Evolutionary conservation across 1,284 basidiomycete genomes (phyloP).

Genomic region (Serendipita sp.): DNA sequence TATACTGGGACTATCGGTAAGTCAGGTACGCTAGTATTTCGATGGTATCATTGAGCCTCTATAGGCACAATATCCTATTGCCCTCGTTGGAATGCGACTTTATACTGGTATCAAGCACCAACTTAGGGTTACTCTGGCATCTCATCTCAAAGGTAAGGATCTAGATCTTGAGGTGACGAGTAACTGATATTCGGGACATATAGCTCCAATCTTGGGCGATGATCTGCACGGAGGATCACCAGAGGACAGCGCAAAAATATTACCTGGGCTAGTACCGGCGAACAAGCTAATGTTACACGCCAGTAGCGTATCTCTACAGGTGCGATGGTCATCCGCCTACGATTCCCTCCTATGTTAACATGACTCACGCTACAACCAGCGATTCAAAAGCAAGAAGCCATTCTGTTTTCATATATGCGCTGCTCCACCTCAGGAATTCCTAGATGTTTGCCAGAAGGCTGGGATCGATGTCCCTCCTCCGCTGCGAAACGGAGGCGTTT

Average conservation of each 20-base stretch:
- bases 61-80: background rate
- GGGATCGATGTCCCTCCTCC: background rate
- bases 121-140: background rate
- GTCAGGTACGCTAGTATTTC: background rate
- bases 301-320: background rate
- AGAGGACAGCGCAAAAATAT: background rate
- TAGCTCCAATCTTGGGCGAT: background rate
- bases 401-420: background rate
- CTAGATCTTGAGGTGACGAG: background rate
- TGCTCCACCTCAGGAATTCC: background rate
- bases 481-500: background rate
- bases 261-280: background rate
- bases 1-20: background rate
- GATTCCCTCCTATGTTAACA: background rate
- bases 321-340: background rate
- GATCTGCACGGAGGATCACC: background rate
- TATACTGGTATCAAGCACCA: constrained; percentile 2
- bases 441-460: background rate
- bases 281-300: background rate
- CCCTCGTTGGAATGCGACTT: background rate
- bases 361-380: background rate
- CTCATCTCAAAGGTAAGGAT: background rate
- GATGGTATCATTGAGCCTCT: background rate
- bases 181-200: background rate
- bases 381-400: background rate